Evolutionary conservation across 139 green algal genomes (phyloP).

Genomic region (Edaphochlamys debaryana): DNA sequence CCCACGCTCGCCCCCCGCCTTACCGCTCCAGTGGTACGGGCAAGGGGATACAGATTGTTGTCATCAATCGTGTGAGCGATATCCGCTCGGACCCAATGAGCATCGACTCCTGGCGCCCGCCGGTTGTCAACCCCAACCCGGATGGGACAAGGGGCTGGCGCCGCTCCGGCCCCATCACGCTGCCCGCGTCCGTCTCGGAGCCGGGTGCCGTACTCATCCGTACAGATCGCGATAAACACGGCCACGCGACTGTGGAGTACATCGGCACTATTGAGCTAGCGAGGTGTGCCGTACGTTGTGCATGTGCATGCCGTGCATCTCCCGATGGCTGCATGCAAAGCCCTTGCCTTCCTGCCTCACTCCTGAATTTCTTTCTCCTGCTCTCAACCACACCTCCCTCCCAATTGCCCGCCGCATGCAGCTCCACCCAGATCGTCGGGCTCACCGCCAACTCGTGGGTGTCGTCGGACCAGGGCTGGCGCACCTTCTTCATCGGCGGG

Average conservation of each 20-base stretch:
- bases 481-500: conserved; percentile 36
- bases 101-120: neutral
- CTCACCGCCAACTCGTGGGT: too few relatives aligned
- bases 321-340: too few relatives aligned
- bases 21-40: conserved; percentile 9
- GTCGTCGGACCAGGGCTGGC: conserved; percentile 33
- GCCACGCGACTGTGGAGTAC: conserved; percentile 7
- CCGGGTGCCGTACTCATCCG: conserved; percentile 26
- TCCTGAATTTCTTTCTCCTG: too few relatives aligned
- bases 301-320: too few relatives aligned
- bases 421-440: too few relatives aligned
- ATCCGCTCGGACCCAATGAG: neutral
- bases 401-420: too few relatives aligned
- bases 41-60: neutral
- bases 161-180: conserved; percentile 4
- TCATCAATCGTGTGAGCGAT: neutral
- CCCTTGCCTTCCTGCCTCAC: too few relatives aligned
- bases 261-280: conserved; percentile 17
- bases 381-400: too few relatives aligned
- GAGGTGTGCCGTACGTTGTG: too few relatives aligned
- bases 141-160: conserved; percentile 1
- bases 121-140: neutral
- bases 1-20: too few relatives aligned
- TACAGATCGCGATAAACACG: neutral
- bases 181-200: neutral